Evolutionary conservation across 2,329 filamentous ascomycete species (phyloP).

Genomic region (Periconia sp.): DNA sequence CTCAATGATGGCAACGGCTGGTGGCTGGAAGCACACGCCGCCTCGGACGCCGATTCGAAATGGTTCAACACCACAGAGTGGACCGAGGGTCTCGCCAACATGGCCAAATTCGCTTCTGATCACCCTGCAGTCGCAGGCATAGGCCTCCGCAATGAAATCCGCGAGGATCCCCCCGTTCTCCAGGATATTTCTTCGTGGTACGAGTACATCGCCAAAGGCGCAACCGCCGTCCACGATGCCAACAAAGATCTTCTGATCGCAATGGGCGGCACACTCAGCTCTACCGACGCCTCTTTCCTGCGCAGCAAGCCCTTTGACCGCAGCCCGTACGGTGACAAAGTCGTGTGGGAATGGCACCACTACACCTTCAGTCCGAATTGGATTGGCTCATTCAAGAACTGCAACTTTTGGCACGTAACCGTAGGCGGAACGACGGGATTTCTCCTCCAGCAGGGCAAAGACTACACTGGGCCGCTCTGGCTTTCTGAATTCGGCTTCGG

Average conservation of each 20-base stretch:
- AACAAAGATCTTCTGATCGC: constrained; percentile 60
- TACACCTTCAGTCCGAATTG: constrained; percentile 54
- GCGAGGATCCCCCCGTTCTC: constrained; percentile 42
- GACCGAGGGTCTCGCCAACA: constrained; percentile 57
- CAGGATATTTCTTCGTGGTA: constrained; percentile 62
- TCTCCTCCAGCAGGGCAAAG: constrained; percentile 55
- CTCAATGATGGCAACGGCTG: constrained; percentile 62
- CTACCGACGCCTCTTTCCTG: constrained; percentile 58
- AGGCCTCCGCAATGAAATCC: constrained; percentile 63
- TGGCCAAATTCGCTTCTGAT: constrained; percentile 55
- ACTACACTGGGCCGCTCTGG: constrained; percentile 60
- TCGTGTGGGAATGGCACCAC: constrained; percentile 65
- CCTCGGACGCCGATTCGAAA: constrained; percentile 57
- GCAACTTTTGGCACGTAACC: constrained; percentile 47
- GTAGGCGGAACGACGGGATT: constrained; percentile 60
- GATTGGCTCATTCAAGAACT: constrained; percentile 51
- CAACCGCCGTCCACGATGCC: constrained; percentile 56
- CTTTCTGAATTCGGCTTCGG: constrained; percentile 62
- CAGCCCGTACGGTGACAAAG: constrained; percentile 50
- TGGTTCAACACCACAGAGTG: constrained; percentile 61
- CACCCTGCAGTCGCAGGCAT: constrained; percentile 60
- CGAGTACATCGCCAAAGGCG: constrained; percentile 54
- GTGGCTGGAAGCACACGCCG: constrained; percentile 60
- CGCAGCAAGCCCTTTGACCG: constrained; percentile 51
- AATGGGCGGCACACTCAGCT: constrained; percentile 59